Conservation (phyloP, 768 basidiomycete genomes). For the Phylloporus sp. region DNA sequence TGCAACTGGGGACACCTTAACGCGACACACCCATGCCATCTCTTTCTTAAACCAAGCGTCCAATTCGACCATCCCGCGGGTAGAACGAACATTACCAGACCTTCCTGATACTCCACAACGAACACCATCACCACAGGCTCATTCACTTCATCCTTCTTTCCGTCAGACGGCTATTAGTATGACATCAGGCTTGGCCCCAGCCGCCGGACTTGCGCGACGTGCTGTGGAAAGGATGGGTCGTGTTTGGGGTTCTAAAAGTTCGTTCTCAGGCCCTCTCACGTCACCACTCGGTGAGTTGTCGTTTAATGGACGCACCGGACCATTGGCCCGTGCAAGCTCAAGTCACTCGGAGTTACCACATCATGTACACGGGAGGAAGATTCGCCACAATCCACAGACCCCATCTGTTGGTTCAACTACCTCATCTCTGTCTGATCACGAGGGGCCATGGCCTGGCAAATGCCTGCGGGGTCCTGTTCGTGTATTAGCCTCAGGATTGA, state of each 20-base stretch:
- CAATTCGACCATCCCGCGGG: slow-evolving; percentile 25
- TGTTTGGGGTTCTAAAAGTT: slow-evolving; percentile 48
- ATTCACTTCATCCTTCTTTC: slow-evolving; percentile 33
- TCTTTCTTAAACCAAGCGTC: slow-evolving; percentile 21
- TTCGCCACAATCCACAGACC: slow-evolving; percentile 54
- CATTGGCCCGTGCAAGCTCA: slow-evolving; percentile 39
- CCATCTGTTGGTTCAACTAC: slow-evolving; percentile 53
- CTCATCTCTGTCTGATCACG: slow-evolving; percentile 46
- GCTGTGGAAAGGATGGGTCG: slow-evolving; percentile 77
- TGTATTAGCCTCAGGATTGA: slow-evolving; percentile 31
- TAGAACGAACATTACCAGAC: slow-evolving; percentile 29
- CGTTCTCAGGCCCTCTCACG: slow-evolving; percentile 40
- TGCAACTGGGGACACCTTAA: slow-evolving; percentile 26
- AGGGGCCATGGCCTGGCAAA: slow-evolving; percentile 54
- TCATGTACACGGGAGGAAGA: slow-evolving; percentile 31
- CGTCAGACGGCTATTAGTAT: slow-evolving; percentile 73
- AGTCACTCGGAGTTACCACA: slow-evolving; percentile 32
- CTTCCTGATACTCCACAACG: slow-evolving; percentile 23
- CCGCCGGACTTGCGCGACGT: slow-evolving; percentile 70
- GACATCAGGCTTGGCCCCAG: slow-evolving; percentile 62
- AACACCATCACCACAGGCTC: slow-evolving; percentile 1
- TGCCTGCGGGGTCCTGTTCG: slow-evolving; percentile 53
- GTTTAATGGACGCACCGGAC: slow-evolving; percentile 32
- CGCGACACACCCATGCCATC: slow-evolving; percentile 18
- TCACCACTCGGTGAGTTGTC: slow-evolving; percentile 43